Evolutionary conservation across 2,329 filamentous ascomycete genomes (phyloP).

Genomic region (Ceratocystiopsis brevicomis): DNA sequence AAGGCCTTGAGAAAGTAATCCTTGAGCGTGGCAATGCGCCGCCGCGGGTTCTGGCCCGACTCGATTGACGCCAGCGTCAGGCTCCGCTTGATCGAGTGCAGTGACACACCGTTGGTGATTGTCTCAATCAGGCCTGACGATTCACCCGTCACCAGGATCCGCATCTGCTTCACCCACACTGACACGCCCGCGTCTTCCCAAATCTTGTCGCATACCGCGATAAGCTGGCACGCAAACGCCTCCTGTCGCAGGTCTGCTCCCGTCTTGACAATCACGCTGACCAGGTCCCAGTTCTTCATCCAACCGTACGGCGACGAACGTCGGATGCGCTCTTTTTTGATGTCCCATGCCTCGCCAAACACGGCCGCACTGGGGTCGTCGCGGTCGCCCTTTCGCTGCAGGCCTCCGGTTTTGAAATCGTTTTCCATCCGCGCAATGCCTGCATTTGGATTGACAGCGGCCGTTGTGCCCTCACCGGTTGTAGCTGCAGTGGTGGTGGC

Average conservation of each 20-base stretch:
- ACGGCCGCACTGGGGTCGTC: slow-evolving; percentile 74
- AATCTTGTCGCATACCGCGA: slow-evolving; percentile 62
- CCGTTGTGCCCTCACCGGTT: neutral
- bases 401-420: slow-evolving; percentile 68
- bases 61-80: slow-evolving; percentile 59
- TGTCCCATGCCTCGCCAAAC: slow-evolving; percentile 71
- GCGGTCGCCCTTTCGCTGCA: slow-evolving; percentile 62
- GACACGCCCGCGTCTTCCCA: slow-evolving; percentile 56
- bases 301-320: slow-evolving; percentile 71
- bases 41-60: slow-evolving; percentile 50
- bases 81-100: slow-evolving; percentile 69
- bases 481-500: slow-evolving; percentile 16
- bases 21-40: slow-evolving; percentile 59
- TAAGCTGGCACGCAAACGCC: slow-evolving; percentile 72
- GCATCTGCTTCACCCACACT: slow-evolving; percentile 82
- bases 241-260: slow-evolving; percentile 68
- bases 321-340: slow-evolving; percentile 67
- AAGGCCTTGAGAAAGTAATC: slow-evolving; percentile 73
- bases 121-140: slow-evolving; percentile 73
- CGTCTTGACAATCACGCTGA: slow-evolving; percentile 78
- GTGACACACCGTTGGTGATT: slow-evolving; percentile 73
- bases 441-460: slow-evolving; percentile 45
- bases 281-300: slow-evolving; percentile 79
- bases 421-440: slow-evolving; percentile 77
- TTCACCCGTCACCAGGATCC: slow-evolving; percentile 70